Base-by-base conservation (phyloP, 345 rosid species). In the Cochlearia excelsa region DNA sequence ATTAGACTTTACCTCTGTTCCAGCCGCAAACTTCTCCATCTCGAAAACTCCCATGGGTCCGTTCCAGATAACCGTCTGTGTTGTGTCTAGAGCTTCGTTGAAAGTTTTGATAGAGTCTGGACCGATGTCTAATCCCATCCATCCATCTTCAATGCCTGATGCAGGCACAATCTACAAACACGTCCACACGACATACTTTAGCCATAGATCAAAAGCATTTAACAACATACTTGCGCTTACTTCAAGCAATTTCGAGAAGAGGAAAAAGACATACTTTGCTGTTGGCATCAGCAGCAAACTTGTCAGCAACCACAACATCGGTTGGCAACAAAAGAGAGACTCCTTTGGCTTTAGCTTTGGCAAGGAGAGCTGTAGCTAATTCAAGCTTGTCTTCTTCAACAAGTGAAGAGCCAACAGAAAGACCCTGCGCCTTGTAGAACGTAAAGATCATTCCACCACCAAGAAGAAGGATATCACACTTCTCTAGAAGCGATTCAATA, bases 371-470 rank as follows among this genome's bases (percentile, higher is more conserved):
- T 26, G 81, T 83, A 16, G 95, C 98, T 52, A 92, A 82, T 30
- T 72, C 88, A 65, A 92, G 95, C 67, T 88, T 92, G 75, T 92
- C 98, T 75, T 84, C 96, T 73, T 88, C 98, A 33, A 92, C 96
- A 31, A 92, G 85, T 49, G 98, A 92, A 29, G 96, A 79, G 16
- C 98, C 98, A 35, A 92, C 93, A 3, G 78, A 39, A 16, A 69
- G 64, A 34, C 96, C 95, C 70, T 92, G 98, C 10, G 98, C 98
- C 74, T 92, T 92, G 93, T 88, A 92, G 82, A 92, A 92, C 27
- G 98, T 92, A 66, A 76, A 92, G 59, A 88, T 92, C 98, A 92
- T 92, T 54, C 98, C 98, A 78, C 98, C 98, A 54, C 98, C 98
- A 29, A 92, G 85, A 39, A 92, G 66, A 42, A 92, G 93, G 40